Percentiles rank a stretch among this genome's conserved stretches.
phyloP scores from a whole-genome alignment of 805 yeast genomes.

The Pichia exigua region DNA sequence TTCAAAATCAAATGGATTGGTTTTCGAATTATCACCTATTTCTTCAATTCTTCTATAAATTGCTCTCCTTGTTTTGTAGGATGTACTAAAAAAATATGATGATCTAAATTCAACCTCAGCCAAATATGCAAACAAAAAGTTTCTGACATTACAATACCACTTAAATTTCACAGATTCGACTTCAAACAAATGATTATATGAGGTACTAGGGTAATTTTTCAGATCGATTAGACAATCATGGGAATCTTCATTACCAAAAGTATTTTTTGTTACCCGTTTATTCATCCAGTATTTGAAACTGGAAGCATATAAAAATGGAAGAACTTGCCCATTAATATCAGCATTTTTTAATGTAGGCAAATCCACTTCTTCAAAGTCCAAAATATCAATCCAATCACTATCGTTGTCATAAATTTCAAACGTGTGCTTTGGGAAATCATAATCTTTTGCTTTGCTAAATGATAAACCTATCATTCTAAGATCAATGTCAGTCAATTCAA shows the following conservation, averaged over 20 bases:
- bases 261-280: constrained; percentile 25
- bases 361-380: constrained; percentile 56
- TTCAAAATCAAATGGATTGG: not conserved
- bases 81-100: constrained; percentile 32
- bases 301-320: constrained; percentile 64
- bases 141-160: constrained; percentile 70
- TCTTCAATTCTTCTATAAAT: constrained; percentile 6
- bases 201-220: constrained; percentile 18
- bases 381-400: constrained; percentile 50
- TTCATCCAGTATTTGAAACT: constrained; percentile 62
- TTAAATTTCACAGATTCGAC: constrained; percentile 65
- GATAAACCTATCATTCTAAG: constrained; percentile 46
- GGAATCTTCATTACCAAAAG: constrained; percentile 44
- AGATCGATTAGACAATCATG: constrained; percentile 58
- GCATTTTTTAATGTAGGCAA: constrained; percentile 31
- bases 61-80: constrained; percentile 23
- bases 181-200: constrained; percentile 60
- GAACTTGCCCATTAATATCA: constrained; percentile 36
- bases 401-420: constrained; percentile 44
- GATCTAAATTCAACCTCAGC: constrained; percentile 39
- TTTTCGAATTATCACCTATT: not conserved
- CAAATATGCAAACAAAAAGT: constrained; percentile 53
- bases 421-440: constrained; percentile 1
- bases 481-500: constrained; percentile 48
- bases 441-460: constrained; percentile 23